Base-by-base conservation (phyloP, 148 eudicot genomes). In the Mesembryanthemum crystallinum region DNA sequence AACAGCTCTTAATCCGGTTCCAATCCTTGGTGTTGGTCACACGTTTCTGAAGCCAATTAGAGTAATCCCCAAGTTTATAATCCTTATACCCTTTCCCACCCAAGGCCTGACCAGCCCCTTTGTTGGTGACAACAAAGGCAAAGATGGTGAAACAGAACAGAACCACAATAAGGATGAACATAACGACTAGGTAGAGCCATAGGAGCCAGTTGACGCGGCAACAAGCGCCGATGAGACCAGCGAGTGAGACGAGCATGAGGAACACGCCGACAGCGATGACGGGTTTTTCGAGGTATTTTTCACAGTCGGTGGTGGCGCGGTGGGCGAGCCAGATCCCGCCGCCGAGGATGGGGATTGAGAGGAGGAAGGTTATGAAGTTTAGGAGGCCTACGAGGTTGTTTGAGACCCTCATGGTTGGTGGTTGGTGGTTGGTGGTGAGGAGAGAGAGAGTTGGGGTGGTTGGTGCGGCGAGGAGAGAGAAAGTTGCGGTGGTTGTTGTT, bases 11-110 rank as follows among this genome's bases (percentile, higher is more conserved):
- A 59, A 95, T 88, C 75, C 71, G 78, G 21, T 77, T 77, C 99
- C 99, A 95, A 42, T 92, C 86, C 80, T 89, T 86, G 12, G 62
- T n/a, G 72, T 61, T 69, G 4, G 30, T 83, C 3, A 95, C 99
- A 65, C 99, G 80, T 32, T 92, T 95, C 80, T 87, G 96, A 83
- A 95, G 63, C 99, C 99, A 95, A 67, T 87, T 76, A 0, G 98
- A 92, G 66, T 92, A 95, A 79, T 95, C 99, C 13, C 97, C 98
- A 15, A 92, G 82, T 72, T 64, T 78, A 43, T 95, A 92, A 82
- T 89, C 92, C 85, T 92, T 95, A 64, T 95, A 92, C 37, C 99
- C 99, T 65, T 59, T 84, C 0, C 81, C 84, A 4, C 91, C 80
- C 0, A 88, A 3, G 0, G 15, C 79, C 39, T 88, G 76, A 0